Evolutionary conservation across 352 stramenopile species (phyloP).

Genomic region (Globisporangium nagaii): DNA sequence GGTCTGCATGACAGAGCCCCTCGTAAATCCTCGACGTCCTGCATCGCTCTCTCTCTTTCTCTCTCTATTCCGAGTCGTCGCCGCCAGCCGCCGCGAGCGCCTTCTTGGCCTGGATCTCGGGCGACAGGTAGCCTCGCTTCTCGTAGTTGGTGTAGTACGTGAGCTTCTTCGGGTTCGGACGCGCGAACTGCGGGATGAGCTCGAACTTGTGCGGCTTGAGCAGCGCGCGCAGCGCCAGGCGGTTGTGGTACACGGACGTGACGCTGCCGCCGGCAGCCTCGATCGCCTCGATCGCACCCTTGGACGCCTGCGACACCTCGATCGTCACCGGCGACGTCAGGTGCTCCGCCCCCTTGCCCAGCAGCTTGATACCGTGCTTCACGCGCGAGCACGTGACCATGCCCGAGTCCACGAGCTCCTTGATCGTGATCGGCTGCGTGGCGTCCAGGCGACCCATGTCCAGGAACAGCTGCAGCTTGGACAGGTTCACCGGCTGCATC

Average conservation of each 20-base stretch:
- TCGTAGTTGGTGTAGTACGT: constrained; percentile 96
- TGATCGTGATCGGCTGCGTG: constrained; percentile 91
- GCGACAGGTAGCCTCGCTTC: constrained; percentile 96
- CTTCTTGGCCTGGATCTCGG: constrained; percentile 94
- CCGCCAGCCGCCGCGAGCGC: constrained; percentile 34
- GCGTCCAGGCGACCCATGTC: constrained; percentile 94
- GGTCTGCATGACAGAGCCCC: constrained; percentile 8
- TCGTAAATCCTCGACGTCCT: background rate
- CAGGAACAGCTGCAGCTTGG: constrained; percentile 94
- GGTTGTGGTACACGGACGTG: constrained; percentile 97
- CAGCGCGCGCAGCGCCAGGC: constrained; percentile 90
- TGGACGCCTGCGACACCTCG: constrained; percentile 93
- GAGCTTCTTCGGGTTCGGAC: constrained; percentile 95
- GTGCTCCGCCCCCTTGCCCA: constrained; percentile 83
- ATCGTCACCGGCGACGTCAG: constrained; percentile 91
- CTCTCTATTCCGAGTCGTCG: constrained; percentile 37
- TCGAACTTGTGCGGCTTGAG: constrained; percentile 97
- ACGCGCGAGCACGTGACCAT: constrained; percentile 89
- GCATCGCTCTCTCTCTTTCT: background rate
- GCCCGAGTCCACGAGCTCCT: constrained; percentile 82
- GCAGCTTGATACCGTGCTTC: constrained; percentile 95
- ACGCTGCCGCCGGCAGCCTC: constrained; percentile 93
- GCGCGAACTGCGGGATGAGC: constrained; percentile 88
- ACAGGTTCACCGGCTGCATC: constrained; percentile 92
- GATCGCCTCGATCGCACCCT: constrained; percentile 92